Evolutionary conservation across 345 rosid species (phyloP).

Genomic region (Dipteronia sinensis): DNA sequence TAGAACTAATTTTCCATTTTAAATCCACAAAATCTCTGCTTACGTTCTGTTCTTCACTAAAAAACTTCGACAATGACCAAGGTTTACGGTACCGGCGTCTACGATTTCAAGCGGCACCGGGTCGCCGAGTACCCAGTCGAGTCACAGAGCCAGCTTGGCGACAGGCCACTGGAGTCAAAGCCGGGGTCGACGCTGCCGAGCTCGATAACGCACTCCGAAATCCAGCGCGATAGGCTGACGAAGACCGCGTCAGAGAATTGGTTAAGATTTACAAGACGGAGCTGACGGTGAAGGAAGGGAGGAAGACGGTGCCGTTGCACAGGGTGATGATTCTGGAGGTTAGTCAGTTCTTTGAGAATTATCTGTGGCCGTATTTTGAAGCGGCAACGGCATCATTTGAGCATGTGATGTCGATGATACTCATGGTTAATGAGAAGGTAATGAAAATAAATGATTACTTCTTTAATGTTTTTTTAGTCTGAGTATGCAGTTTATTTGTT

Average conservation of each 20-base stretch:
- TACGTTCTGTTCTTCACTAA: background rate
- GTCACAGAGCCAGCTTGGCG: slow-evolving; percentile 41
- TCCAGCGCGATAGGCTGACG: slow-evolving; percentile 86
- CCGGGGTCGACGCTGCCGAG: slow-evolving; percentile 64
- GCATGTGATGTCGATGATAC: slow-evolving; percentile 97
- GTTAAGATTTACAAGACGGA: slow-evolving; percentile 85
- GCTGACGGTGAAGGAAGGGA: slow-evolving; percentile 67
- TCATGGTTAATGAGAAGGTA: slow-evolving; percentile 97
- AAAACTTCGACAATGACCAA: slow-evolving; percentile 57
- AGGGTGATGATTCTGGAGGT: slow-evolving; percentile 96
- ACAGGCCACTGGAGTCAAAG: slow-evolving; percentile 58
- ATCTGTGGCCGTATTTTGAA: slow-evolving; percentile 90
- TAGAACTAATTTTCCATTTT: background rate
- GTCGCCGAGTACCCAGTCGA: slow-evolving; percentile 98
- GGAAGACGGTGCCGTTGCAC: slow-evolving; percentile 87
- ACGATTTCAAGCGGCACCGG: slow-evolving; percentile 96
- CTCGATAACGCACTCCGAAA: slow-evolving; percentile 87
- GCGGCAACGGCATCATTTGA: slow-evolving; percentile 75
- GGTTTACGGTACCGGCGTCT: slow-evolving; percentile 91
- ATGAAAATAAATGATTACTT: background rate
- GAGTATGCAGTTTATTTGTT: background rate
- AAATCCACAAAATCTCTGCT: background rate
- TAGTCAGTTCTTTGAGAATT: slow-evolving; percentile 94
- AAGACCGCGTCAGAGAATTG: slow-evolving; percentile 81
- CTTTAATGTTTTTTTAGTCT: background rate